Base-by-base conservation (phyloP, 2,329 filamentous ascomycete species). In the Nemania sp. region DNA sequence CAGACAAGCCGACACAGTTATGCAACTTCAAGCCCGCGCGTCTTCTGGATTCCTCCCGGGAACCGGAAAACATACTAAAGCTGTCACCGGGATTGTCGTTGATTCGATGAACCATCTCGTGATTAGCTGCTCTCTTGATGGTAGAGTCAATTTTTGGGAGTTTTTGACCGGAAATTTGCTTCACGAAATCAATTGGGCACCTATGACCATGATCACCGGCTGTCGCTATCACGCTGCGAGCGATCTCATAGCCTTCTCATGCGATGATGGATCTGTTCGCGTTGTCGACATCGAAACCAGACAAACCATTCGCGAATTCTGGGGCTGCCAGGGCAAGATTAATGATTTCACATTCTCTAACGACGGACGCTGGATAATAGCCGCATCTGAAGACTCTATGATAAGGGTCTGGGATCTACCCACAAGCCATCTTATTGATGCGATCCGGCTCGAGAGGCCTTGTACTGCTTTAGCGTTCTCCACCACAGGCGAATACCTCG, bases 71-170 rank as follows among this genome's bases (percentile, higher is more conserved):
- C 94, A 99, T 71, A 88, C 81, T 2, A 86, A 87, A 64, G 80
- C 89, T 2, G 84, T 99, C 5, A 96, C 93, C 1, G 95, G 94
- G 1, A 77, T 99, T 34, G 80, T 90, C 20, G 84, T 97, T 14
- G 93, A 99, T 73, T 86, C 85, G n/a, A 79, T 97, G 70, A 97
- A 97, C 72, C 89, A 87, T 60, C 84, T 81, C 15, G 79, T 97
- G 44, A 84, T 97, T 37, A 96, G 91, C 56, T 96, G 91, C 68
- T 88, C 90, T 2, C 75, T 91, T 12, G 94, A 99, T 70, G 94
- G 94, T 26, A 96, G 88, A 71, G 81, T 97, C 64, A 97, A 97
- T 76, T 97, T 99, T 69, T 99, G 95, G 95, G 90, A 96, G 61
- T 96, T 99, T 60, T 73, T 85, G n/a, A 90, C 89, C 0, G 94